Conservation (phyloP, 805 yeast genomes). For the Wickerhamomyces chaumierensis region DNA sequence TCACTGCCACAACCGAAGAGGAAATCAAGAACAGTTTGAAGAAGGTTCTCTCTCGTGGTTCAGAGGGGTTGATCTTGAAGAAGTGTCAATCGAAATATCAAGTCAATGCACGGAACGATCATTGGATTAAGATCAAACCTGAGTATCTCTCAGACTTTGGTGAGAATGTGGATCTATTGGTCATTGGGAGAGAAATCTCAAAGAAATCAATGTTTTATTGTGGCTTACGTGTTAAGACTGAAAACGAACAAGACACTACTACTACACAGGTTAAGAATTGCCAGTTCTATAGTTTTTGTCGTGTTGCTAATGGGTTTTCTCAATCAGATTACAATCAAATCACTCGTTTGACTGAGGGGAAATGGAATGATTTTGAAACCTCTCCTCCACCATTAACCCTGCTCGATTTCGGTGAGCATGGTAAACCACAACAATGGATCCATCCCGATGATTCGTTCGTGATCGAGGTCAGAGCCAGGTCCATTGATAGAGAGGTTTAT, state of each 20-base stretch:
- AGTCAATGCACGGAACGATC: conserved; percentile 46
- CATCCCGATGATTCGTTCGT: conserved; percentile 69
- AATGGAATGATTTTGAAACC: conserved; percentile 41
- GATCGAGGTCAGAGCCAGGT: conserved; percentile 73
- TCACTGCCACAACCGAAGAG: conserved; percentile 28
- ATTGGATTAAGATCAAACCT: conserved; percentile 90
- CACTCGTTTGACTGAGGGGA: conserved; percentile 40
- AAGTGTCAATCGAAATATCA: conserved; percentile 45
- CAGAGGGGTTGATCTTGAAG: conserved; percentile 81
- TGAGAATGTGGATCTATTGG: conserved; percentile 68
- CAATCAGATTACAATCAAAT: conserved; percentile 49
- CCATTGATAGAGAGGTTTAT: conserved; percentile 37
- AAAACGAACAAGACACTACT: too few relatives aligned
- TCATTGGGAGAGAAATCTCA: conserved; percentile 72
- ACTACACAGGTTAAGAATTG: conserved; percentile 8
- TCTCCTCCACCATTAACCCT: conserved; percentile 29
- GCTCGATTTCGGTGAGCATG: conserved; percentile 38
- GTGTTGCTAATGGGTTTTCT: conserved; percentile 78
- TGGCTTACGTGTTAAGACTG: conserved; percentile 45
- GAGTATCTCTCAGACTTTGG: conserved; percentile 82
- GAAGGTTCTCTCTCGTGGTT: conserved; percentile 44
- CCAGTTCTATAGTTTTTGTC: conserved; percentile 56
- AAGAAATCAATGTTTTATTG: conserved; percentile 61
- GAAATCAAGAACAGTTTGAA: conserved; percentile 49
- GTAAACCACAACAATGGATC: conserved; percentile 66